Evolutionary conservation across 1,284 basidiomycete species (phyloP), one percentile per base, ranked within the genome.

Genomic region (Ceratobasidium sp.): DNA sequence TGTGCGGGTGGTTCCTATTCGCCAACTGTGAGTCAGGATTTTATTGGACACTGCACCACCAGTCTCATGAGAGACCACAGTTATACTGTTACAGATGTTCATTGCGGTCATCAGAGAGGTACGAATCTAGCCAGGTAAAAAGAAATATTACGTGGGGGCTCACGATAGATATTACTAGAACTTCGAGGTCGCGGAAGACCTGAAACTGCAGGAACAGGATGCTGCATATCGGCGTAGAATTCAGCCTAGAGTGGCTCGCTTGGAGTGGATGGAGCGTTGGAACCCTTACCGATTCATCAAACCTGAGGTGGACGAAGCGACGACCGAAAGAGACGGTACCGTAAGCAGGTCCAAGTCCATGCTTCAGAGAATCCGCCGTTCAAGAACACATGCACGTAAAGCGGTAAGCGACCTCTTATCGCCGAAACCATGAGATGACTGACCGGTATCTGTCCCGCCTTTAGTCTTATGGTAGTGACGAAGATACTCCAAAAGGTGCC

Each of bases 51-150:
- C 14, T 42, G 14, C 36, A 14, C 21, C 16, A 5, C 36, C 28
- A n/a, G 23, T 51, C n/a, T 69, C 28, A 62, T 76, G 25, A 64
- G 69, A 66, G 11, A 11, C 67, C 42, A 23, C 42, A 95, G 94
- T 96, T 83, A 95, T 98, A 77, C 85, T 98, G n/a, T 80, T 97
- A 72, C 95, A 98, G 78, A 94, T 98, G 90, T 98, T 98, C 83
- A 95, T 99, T 78, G 96, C 96, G 42, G 96, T 98, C 67, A 96
- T 99, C 84, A 95, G 97, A 80, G 96, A 98, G 77, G 81, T 81
- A 46, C 56, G 79, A 21, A 6, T 49, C 30, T 64, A 54, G 25
- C 42, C 23, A 30, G 30, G 12, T 46, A 25, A 46, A 5, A 8
- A 49, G 5, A 44, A 21, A 23, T 51, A 23, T 40, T 40, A 11